Percentiles rank a stretch among this genome's conserved stretches.
These are phyloP conservation scores for Pochonia chlamydosporia DNA, from an alignment of 2,329 filamentous ascomycete genomes.

Conservation along the genomic window DNA sequence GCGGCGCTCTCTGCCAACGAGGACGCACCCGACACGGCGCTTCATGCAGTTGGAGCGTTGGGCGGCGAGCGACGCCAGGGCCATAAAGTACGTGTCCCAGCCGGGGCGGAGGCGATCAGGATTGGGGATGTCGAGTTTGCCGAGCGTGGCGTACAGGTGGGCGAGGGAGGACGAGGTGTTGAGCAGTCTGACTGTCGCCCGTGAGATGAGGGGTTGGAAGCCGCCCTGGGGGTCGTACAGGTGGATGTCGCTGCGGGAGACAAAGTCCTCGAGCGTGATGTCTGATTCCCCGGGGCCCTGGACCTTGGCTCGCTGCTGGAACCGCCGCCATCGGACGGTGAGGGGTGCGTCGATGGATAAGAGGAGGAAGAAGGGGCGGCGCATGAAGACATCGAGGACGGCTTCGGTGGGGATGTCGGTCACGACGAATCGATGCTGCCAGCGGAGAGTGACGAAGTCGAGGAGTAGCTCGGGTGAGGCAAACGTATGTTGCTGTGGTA, in stretches of 20 bases:
- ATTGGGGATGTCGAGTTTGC: conserved; percentile 69
- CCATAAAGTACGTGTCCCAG: conserved; percentile 99
- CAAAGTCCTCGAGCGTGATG: conserved; percentile 49
- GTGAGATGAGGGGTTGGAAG: conserved; percentile 70
- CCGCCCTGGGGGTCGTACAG: conserved; percentile 64
- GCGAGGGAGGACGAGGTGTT: conserved; percentile 72
- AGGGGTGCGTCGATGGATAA: conserved; percentile 89
- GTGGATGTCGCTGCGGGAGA: conserved; percentile 60
- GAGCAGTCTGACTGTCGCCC: conserved; percentile 77
- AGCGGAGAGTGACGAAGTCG: conserved; percentile 78
- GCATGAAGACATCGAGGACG: conserved; percentile 67
- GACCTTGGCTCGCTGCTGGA: conserved; percentile 37
- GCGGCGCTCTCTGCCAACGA: conserved; percentile 72
- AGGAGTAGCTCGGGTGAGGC: conserved; percentile 61
- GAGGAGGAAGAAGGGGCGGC: conserved; percentile 87
- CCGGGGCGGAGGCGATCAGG: conserved; percentile 75
- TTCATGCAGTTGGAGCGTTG: conserved; percentile 98
- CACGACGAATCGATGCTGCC: conserved; percentile 80
- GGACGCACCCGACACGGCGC: conserved; percentile 86
- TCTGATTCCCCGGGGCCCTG: conserved; percentile 14
- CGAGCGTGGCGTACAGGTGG: conserved; percentile 66
- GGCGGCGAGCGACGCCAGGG: conserved; percentile 84
- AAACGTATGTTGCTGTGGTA: conserved; percentile 39
- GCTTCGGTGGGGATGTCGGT: conserved; percentile 72
- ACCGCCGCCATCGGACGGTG: conserved; percentile 75